phyloP scores from a whole-genome alignment of 495 filamentous ascomycete genomes.

The Xanthoparmelia taractica region DNA sequence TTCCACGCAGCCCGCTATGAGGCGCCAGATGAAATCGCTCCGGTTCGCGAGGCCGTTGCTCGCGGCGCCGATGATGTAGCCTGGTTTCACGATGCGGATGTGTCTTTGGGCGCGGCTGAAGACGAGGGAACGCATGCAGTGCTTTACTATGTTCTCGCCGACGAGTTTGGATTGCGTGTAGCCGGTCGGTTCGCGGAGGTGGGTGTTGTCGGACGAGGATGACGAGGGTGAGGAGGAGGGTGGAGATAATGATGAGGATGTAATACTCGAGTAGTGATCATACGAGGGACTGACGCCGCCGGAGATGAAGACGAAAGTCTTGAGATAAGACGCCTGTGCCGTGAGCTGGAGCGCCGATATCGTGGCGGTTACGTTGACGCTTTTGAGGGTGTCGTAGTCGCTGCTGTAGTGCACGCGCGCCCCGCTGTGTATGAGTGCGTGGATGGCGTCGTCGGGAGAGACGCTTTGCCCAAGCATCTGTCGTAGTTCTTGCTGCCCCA shows the following conservation, averaged over 20 bases:
- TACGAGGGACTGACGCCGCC: constrained; percentile 23
- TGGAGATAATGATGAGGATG: too few species aligned
- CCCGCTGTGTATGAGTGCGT: constrained; percentile 74
- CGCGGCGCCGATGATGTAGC: constrained; percentile 30
- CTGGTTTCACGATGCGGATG: constrained; percentile 30
- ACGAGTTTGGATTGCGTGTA: constrained; percentile 35
- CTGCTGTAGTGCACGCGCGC: constrained; percentile 45
- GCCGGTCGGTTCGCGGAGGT: constrained; percentile 22
- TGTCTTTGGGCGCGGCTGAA: background rate
- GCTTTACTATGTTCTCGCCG: constrained; percentile 27
- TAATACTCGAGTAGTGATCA: too few species aligned
- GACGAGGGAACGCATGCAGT: background rate
- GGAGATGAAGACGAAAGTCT: constrained; percentile 28
- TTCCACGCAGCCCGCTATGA: constrained; percentile 27
- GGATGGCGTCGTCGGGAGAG: constrained; percentile 30
- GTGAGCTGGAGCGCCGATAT: constrained; percentile 30
- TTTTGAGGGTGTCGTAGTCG: constrained; percentile 32
- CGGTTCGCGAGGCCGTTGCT: constrained; percentile 29
- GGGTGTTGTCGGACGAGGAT: background rate
- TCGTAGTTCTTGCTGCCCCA: background rate
- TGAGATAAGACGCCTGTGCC: constrained; percentile 7
- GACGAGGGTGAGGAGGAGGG: constrained; percentile 2
- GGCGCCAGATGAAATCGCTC: constrained; percentile 35
- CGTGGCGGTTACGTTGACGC: constrained; percentile 38
- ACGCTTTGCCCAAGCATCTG: background rate